These are phyloP conservation scores for Suillus americanus DNA, from an alignment of 768 basidiomycete genomes.

Conservation along the genomic window DNA sequence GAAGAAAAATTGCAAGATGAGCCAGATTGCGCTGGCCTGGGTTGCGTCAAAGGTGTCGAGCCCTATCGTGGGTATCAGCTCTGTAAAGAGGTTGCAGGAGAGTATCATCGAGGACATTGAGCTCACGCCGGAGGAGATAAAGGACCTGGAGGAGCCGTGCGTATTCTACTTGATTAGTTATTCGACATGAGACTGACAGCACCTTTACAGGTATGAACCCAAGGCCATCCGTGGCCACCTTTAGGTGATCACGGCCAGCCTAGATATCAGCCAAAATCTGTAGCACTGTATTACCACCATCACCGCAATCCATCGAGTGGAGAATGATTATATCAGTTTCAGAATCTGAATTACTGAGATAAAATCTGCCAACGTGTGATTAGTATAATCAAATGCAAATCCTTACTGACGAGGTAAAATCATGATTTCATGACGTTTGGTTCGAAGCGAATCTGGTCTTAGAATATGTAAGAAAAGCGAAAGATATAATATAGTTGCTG, in stretches of 20 bases:
- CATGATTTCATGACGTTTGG: slow-evolving; percentile 90
- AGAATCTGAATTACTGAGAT: background rate
- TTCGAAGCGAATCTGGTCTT: slow-evolving; percentile 91
- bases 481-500: slow-evolving; percentile 13
- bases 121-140: slow-evolving; percentile 30
- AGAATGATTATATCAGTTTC: background rate
- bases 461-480: background rate
- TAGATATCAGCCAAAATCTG: background rate
- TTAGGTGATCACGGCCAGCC: background rate
- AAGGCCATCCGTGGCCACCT: slow-evolving; percentile 16
- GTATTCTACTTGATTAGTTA: background rate
- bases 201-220: slow-evolving; percentile 17
- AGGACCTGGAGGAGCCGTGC: slow-evolving; percentile 31
- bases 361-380: slow-evolving; percentile 42
- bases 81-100: slow-evolving; percentile 29
- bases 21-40: slow-evolving; percentile 48
- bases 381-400: background rate
- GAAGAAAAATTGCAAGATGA: slow-evolving; percentile 41
- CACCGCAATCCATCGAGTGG: background rate
- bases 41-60: slow-evolving; percentile 38
- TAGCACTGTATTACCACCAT: background rate
- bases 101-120: slow-evolving; percentile 24
- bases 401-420: slow-evolving; percentile 90
- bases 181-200: slow-evolving; percentile 2
- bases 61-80: slow-evolving; percentile 44